Evolutionary conservation across 2,329 filamentous ascomycete genomes (phyloP).

Genomic region (Zymoseptoria tritici): DNA sequence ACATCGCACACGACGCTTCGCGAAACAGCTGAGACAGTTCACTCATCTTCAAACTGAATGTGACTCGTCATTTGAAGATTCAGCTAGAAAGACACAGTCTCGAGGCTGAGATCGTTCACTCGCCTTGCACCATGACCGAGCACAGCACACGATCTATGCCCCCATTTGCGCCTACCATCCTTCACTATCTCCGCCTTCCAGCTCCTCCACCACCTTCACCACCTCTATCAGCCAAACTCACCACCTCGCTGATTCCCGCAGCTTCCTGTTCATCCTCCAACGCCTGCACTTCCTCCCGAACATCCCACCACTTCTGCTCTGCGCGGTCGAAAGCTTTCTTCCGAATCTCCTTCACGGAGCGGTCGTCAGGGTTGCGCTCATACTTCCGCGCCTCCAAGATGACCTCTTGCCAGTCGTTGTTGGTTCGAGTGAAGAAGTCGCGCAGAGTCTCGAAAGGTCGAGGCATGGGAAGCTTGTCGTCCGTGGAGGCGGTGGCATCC

Average conservation of each 20-base stretch:
- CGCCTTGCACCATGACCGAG: not conserved
- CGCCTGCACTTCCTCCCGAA: constrained; percentile 81
- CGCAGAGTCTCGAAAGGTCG: constrained; percentile 82
- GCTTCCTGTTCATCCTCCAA: constrained; percentile 95
- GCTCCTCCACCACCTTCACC: constrained; percentile 15
- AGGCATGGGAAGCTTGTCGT: constrained; percentile 68
- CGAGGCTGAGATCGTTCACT: not conserved
- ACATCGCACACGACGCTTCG: not conserved
- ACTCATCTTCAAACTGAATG: not conserved
- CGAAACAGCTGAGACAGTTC: not conserved
- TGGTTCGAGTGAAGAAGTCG: constrained; percentile 86
- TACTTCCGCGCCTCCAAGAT: constrained; percentile 68
- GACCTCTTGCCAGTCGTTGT: constrained; percentile 82
- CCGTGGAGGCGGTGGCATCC: constrained; percentile 43
- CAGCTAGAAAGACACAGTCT: not conserved
- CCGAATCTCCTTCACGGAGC: constrained; percentile 84
- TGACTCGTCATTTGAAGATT: not conserved
- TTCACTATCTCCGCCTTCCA: constrained; percentile 13
- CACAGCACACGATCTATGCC: not conserved
- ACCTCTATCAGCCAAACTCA: constrained; percentile 72
- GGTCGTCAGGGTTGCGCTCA: constrained; percentile 59
- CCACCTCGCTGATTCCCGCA: constrained; percentile 88
- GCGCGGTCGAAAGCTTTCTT: constrained; percentile 82
- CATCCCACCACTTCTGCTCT: constrained; percentile 99
- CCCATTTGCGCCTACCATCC: not conserved